Evolutionary conservation across 2,329 filamentous ascomycete genomes (phyloP), one percentile per base, ranked within the genome.

Genomic region (Claviceps sp.): DNA sequence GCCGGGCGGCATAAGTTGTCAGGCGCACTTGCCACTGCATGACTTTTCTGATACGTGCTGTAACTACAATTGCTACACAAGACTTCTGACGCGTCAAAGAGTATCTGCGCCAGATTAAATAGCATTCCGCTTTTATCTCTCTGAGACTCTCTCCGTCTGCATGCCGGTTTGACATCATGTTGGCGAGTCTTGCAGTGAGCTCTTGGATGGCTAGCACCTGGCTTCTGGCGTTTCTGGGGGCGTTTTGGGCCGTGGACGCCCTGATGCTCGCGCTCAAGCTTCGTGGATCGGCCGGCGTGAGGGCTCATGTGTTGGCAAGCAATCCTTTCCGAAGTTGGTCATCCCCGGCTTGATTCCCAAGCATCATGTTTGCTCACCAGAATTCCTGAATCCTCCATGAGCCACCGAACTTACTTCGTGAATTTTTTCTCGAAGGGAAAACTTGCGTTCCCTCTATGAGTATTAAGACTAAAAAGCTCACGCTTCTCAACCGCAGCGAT

Each of bases 221-320:
- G 22, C 16, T 43, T 14, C 23, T 43, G 13, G 37, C 45, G 2
- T 6, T 48, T 17, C 40, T 52, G 46, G 20, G 46, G 17, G 46
- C 36, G 14, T 49, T 22, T 16, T 52, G 50, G 50, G 50, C 46
- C 4, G 38, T 45, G 3, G 50, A 52, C 14, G 20, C 17, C 17
- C 17, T 52, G 22, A 36, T 52, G 1, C 29, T 52, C 23, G 14
- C 34, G 13, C 23, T 45, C 34, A 52, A 52, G 40, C 46, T 52
- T 36, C 46, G 50, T 34, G 49, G 23, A 42, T 52, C 50, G 20
- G 14, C 9, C 36, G 50, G 50, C 42, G 50, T 49, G 16, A 29
- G 50, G 17, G 46, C 50, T 36, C 48, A 52, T 40, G 46, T 52
- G 9, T 22, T 52, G 46, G 20, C 50, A 13, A 45, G 20, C 29